Conservation (phyloP, 1,139 yeast species). For the Yamadazyma siamensis region DNA sequence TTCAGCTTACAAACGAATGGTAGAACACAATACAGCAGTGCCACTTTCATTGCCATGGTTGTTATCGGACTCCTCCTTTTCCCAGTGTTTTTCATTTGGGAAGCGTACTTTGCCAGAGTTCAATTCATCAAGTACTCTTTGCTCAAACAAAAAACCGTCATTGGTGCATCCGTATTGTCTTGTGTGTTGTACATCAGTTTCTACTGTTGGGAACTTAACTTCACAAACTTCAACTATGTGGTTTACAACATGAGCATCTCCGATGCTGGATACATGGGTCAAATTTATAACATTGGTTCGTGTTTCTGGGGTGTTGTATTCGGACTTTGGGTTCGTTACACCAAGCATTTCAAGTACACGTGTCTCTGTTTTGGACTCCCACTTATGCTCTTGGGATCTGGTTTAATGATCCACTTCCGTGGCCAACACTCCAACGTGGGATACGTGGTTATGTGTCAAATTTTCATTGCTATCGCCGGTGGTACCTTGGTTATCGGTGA, state of each 20-base stretch:
- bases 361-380: conserved; percentile 6
- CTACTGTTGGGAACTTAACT: conserved; percentile 5
- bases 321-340: conserved; percentile 5
- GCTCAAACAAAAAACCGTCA: conserved; percentile 4
- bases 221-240: conserved; percentile 2
- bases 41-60: conserved; percentile 6
- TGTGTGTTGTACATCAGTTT: conserved; percentile 3
- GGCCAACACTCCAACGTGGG: conserved; percentile 4
- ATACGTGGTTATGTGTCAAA: conserved; percentile 5
- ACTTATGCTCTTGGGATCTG: conserved; percentile 5
- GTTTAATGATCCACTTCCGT: conserved; percentile 7
- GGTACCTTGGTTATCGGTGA: conserved; percentile 6
- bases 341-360: conserved; percentile 4
- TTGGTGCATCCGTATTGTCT: conserved; percentile 3
- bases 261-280: conserved; percentile 6
- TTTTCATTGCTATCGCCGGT: conserved; percentile 7
- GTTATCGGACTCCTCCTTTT: conserved; percentile 6
- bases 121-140: conserved; percentile 2
- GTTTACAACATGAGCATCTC: conserved; percentile 2
- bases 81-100: conserved; percentile 8
- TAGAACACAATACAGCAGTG: conserved; percentile 3
- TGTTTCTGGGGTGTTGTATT: conserved; percentile 8
- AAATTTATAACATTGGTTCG: conserved; percentile 6
- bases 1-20: conserved; percentile 4
- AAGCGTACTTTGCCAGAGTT: conserved; percentile 2